Percentiles rank a stretch among this genome's conserved stretches.
Evolutionary conservation across 2,329 filamentous ascomycete genomes (phyloP).

Genomic region (Trichoderma oligosporum): DNA sequence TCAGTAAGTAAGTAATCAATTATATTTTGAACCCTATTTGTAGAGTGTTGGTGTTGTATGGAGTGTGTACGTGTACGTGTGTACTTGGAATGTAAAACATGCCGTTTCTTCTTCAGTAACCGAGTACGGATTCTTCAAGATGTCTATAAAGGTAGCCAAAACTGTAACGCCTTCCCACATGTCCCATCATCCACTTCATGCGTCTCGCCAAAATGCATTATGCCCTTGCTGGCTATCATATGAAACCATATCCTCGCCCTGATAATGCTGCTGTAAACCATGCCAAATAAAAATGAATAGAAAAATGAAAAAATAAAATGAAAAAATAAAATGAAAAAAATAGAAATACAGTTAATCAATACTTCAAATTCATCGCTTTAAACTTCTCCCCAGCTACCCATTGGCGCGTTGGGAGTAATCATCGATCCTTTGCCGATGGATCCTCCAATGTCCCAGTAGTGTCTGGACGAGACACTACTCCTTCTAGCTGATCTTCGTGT

Average conservation of each 20-base stretch:
- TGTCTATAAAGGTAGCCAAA: background rate
- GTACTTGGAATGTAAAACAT: background rate
- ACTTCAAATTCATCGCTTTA: constrained; percentile 35
- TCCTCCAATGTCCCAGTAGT: constrained; percentile 90
- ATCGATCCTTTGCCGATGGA: constrained; percentile 73
- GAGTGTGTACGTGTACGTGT: background rate
- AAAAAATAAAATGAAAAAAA: background rate
- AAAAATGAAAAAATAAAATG: background rate
- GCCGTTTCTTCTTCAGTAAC: background rate
- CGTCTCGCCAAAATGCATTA: constrained; percentile 11
- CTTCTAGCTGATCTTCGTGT: constrained; percentile 67
- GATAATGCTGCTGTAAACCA: constrained; percentile 12
- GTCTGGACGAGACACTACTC: constrained; percentile 69
- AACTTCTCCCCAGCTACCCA: constrained; percentile 78
- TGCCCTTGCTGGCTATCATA: constrained; percentile 3
- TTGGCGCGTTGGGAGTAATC: constrained; percentile 58
- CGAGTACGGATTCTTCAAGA: background rate
- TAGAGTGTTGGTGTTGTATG: no score
- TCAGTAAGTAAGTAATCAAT: background rate
- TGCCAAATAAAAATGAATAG: no score
- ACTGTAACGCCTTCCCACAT: constrained; percentile 3
- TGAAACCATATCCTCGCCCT: constrained; percentile 9
- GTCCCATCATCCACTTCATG: constrained; percentile 2
- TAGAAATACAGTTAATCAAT: background rate
- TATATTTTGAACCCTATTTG: background rate